Base-by-base conservation (phyloP, 768 basidiomycete genomes). In the Lentinula boryana region DNA sequence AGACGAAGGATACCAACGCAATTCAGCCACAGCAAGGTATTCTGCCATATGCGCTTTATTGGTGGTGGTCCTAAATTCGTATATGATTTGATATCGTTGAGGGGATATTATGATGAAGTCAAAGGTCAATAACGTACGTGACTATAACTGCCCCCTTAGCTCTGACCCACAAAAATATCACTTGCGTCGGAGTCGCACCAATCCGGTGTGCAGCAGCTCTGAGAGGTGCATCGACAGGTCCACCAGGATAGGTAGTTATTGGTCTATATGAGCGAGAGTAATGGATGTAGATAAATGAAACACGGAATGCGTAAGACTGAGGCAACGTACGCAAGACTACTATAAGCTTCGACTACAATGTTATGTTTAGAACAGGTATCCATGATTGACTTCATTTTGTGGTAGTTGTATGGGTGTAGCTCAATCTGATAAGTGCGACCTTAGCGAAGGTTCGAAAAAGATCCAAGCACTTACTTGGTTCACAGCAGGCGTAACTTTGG, bases 151-250 rank as follows among this genome's bases (percentile, higher is more conserved):
- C 82, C 33, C 84, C 84, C 68, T 92, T 91, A 33, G 80, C 78
- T 65, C 77, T 80, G 1, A 84, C 84, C 89, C 90, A 92, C 1
- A 80, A 72, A 55, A 91, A 80, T 23, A 91, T 72, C 38, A 89
- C 83, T 65, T 92, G 90, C 1, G 80, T 81, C 0, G 84, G 76
- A 3, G 81, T 80, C n/a, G 81, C 81, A 6, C 80, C 78, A 5
- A 85, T 71, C 12, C 83, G 75, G 41, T 75, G 71, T 0, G 87
- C 87, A 13, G 82, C 81, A 16, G 76, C 76, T 13, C 75, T 65
- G 8, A 91, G 70, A 2, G 81, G 77, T 6, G 69, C 70, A 67
- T 89, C 87, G 1, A 92, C 81, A 0, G 88, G 83, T 0, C 89
- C 89, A 8, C 83, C 85, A 5, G 85, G 83, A 56, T 73, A 76